Base-by-base conservation (phyloP, 345 rosid genomes). In the Erucastrum elatum region DNA sequence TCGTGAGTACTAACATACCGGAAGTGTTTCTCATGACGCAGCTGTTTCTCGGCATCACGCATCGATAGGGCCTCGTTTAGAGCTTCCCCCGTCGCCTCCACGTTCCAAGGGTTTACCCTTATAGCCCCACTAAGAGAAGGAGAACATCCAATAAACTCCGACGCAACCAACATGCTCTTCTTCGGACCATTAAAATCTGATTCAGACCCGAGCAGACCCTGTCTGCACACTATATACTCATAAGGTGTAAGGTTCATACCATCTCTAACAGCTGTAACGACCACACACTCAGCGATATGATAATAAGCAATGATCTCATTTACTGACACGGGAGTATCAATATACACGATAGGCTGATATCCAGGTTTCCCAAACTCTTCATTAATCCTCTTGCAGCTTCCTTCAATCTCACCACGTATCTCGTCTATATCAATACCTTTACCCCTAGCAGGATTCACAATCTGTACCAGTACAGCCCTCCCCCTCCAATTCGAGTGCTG, bases 1-100 rank as follows among this genome's bases (percentile, higher is more conserved):
- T 82, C 81, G 9, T 82, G 84, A 58, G 82, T 82, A 33, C 84
- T 77, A 74, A 82, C 84, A 74, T 82, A 82, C 56, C 84, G 82
- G 64, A 90, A 94, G 85, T 94, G 98, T 84, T 94, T 94, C 87
- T 94, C 98, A 77, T 94, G 98, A 21, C 98, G 76, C 65, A 82
- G 56, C 68, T 82, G 84, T 77, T 82, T 82, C 78, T 82, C 84
- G 12, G 75, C 17, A 82, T 82, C 84, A 73, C 79, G 59, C 82
- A 82, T 77, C 6, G 78, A 77, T 29, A 82, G 74, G 58, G 84
- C 84, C 64, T 82, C 84, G 13, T 82, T 82, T 13, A 82, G 44
- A 0, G 82, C 84, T 74, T 82, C 84, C 64, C 82, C 84, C 41
- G 84, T 82, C 2, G 84, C 82, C 41, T 82, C 84, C 13, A 82